These are phyloP conservation scores for Mortierella sp. DNA, from an alignment of 371 early-diverging fungal genomes.

Conservation along the genomic window DNA sequence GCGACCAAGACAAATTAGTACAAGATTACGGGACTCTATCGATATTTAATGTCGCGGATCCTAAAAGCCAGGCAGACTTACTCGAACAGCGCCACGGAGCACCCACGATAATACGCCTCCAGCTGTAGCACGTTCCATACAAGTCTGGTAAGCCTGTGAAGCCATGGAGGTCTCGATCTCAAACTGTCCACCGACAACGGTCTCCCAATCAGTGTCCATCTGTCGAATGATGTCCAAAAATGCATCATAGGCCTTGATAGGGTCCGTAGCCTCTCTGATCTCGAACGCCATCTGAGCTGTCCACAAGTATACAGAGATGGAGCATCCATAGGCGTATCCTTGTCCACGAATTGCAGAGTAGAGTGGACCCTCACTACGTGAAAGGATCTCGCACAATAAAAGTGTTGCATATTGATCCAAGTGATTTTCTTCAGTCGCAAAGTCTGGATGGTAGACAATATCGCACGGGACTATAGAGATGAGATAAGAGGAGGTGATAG, in stretches of 20 bases:
- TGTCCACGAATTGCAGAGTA: slow-evolving; percentile 79
- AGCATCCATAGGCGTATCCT: slow-evolving; percentile 80
- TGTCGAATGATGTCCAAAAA: slow-evolving; percentile 64
- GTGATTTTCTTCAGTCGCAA: slow-evolving; percentile 35
- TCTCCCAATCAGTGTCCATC: slow-evolving; percentile 64
- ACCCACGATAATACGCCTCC: slow-evolving; percentile 60
- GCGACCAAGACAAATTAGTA: no score
- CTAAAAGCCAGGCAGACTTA: slow-evolving; percentile 22
- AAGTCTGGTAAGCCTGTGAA: slow-evolving; percentile 62
- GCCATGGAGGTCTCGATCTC: slow-evolving; percentile 73
- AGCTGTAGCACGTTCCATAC: slow-evolving; percentile 61
- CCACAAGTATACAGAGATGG: slow-evolving; percentile 65
- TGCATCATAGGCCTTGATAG: slow-evolving; percentile 62
- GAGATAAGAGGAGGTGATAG: slow-evolving; percentile 54
- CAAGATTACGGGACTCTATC: no score
- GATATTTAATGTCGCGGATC: no score
- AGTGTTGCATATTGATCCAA: slow-evolving; percentile 60
- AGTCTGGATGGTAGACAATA: slow-evolving; percentile 39
- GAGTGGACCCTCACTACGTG: slow-evolving; percentile 79
- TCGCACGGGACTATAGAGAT: slow-evolving; percentile 57
- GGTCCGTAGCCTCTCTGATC: slow-evolving; percentile 67
- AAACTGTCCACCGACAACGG: slow-evolving; percentile 58
- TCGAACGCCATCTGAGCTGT: slow-evolving; percentile 67
- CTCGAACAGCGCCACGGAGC: slow-evolving; percentile 61
- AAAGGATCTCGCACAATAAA: slow-evolving; percentile 73